Evolutionary conservation across 805 yeast species (phyloP).

Genomic region (Diddensiella santjacobensis): DNA sequence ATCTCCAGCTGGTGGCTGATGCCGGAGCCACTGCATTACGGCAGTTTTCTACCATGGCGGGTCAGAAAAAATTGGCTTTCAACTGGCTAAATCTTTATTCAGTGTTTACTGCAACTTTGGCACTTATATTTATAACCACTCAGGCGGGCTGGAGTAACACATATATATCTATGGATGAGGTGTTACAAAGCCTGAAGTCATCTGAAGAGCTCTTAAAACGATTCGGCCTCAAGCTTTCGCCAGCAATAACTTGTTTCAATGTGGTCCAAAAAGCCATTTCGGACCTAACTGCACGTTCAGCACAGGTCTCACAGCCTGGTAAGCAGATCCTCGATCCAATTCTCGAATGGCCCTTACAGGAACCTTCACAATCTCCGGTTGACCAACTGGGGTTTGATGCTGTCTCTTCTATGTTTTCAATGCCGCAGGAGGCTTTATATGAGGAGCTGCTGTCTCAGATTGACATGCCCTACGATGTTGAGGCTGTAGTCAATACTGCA

Average conservation of each 20-base stretch:
- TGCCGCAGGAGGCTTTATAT: conserved; percentile 16
- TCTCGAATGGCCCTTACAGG: not conserved
- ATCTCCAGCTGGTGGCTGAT: conserved; percentile 16
- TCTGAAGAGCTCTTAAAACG: conserved; percentile 11
- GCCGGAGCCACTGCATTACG: conserved; percentile 21
- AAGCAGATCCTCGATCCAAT: not conserved
- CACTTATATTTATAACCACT: conserved; percentile 19
- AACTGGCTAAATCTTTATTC: conserved; percentile 22
- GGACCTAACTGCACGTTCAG: conserved; percentile 1
- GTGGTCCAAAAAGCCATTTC: conserved; percentile 12
- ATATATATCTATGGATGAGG: conserved; percentile 6
- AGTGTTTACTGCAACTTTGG: conserved; percentile 21
- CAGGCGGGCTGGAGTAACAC: conserved; percentile 9
- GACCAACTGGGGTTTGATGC: conserved; percentile 8
- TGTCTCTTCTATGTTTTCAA: conserved; percentile 15
- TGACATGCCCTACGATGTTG: conserved; percentile 5
- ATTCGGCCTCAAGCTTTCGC: conserved; percentile 17
- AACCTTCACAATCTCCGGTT: not conserved
- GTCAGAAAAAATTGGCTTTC: conserved; percentile 21
- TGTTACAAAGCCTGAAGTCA: conserved; percentile 7
- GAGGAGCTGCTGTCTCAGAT: conserved; percentile 16
- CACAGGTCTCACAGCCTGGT: not conserved
- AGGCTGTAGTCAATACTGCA: not conserved
- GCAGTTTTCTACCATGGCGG: conserved; percentile 17
- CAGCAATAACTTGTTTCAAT: conserved; percentile 16